Evolutionary conservation across 2,329 filamentous ascomycete genomes (phyloP), one percentile per base, ranked within the genome.

Genomic region (Chaetothyriales sp.): DNA sequence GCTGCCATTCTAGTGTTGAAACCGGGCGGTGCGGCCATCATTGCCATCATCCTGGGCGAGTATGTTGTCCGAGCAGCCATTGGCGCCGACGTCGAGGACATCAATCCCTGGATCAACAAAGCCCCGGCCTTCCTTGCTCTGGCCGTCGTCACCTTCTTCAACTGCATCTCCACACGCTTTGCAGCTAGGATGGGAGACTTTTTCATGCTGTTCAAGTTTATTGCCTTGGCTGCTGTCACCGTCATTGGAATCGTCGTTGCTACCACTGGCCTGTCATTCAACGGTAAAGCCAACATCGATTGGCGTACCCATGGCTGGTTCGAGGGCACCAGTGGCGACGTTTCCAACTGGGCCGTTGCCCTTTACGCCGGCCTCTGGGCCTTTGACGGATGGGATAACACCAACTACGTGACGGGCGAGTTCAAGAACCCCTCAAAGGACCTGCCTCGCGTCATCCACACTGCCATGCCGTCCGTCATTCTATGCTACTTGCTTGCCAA

Each of bases 361-460:
- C 70, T 98, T 46, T 98, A 98, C 66, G 90, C 89, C 15, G 92
- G 92, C 7, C 76, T 98, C 4, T 98, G 92, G 92, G 92, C 92
- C 0, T 98, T 92, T 69, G 92, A 98, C 65, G 92, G 92, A 28
- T 98, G 92, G 92, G 92, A 98, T 66, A 98, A 98, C 67, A 94
- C 90, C 56, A 98, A 95, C 69, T 98, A 95, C 64, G 92, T 98
- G 5, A 89, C 94, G 0, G 92, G 89, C 61, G 92, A 98, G 69
- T 97, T 98, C 72, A 85, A 89, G 62, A 89, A 95, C 64, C 88
- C 92, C 0, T 78, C 79, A 47, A 82, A 89, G 57, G 92, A 98
- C 66, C 81, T 98, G 8, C 92, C 92, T 0, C 82, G 88, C 19
- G 89, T 95, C 22, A 95, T 98, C 52, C 92, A 98, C 70, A 95